Base-by-base conservation (phyloP, 2,329 filamentous ascomycete species). In the Ophiostoma novo-ulmi region DNA sequence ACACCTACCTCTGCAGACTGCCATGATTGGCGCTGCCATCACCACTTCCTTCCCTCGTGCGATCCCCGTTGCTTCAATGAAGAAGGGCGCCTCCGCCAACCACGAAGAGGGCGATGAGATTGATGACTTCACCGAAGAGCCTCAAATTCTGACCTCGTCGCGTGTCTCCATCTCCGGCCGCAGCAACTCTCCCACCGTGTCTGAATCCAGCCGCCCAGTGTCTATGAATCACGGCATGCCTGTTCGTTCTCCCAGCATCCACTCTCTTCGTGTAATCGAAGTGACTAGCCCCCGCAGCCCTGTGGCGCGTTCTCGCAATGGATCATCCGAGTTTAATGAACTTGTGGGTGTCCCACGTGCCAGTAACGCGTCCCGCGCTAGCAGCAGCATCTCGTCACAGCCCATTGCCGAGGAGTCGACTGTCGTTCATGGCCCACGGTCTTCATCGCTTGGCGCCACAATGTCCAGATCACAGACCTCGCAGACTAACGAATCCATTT, bases 201-300 rank as follows among this genome's bases (percentile, higher is more conserved):
- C 85, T 0, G 85, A 87, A 8, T 78, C 79, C 58, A 80, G 80
- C 38, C 82, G 74, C 73, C 81, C 75, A 70, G 77, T 78, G 41
- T 78, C 80, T 22, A 78, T 80, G 71, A 79, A 71, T 73, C 80
- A 75, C 73, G 80, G 74, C 73, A 77, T 79, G 75, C 83, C 76
- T 75, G 77, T 77, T n/a, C 78, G 82, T 64, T 80, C 82, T 5
- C 79, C 83, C 2, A 87, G 85, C 74, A 80, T 86, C 22, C 83
- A 83, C 72, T 88, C 86, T 3, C 83, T 85, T 48, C 84, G 86
- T n/a, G 79, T 88, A 48, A 85, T 88, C 36, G 85, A 88, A 48
- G 85, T 88, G 5, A 75, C 82, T 10, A 81, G 81, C 13, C 84
- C 84, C 26, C 84, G 83, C 73, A 87, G 84, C 73, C 84, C 85